Evolutionary conservation across 805 yeast genomes (phyloP).

Genomic region (Dipodascus albidus): DNA sequence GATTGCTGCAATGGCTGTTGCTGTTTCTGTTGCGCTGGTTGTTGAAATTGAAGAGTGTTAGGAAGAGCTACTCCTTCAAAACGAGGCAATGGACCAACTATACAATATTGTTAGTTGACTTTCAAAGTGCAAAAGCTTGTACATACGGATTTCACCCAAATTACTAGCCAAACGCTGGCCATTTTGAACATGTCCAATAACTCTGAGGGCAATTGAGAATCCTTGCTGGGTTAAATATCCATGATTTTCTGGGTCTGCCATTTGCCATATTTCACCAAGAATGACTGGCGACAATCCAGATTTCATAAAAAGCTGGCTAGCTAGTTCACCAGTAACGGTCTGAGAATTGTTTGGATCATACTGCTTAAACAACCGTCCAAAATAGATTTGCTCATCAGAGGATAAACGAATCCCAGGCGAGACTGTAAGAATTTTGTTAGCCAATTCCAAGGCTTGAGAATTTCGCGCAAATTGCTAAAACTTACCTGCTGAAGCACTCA

Average conservation of each 20-base stretch:
- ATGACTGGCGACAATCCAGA: slow-evolving; percentile 72
- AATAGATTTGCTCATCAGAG: slow-evolving; percentile 65
- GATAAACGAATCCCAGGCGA: slow-evolving; percentile 28
- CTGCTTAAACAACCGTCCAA: slow-evolving; percentile 63
- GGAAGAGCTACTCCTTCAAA: not conserved
- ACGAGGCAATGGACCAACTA: not conserved
- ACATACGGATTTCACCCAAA: slow-evolving; percentile 30
- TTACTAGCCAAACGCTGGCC: slow-evolving; percentile 49
- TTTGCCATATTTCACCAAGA: slow-evolving; percentile 87
- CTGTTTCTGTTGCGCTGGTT: not conserved
- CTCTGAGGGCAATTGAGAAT: slow-evolving; percentile 76
- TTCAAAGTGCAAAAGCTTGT: not conserved
- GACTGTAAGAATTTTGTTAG: not conserved
- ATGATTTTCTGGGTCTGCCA: slow-evolving; percentile 75
- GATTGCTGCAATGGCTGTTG: not conserved
- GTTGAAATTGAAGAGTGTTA: not conserved
- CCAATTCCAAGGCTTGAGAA: not conserved
- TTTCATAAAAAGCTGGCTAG: slow-evolving; percentile 72
- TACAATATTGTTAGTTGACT: not conserved
- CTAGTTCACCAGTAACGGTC: slow-evolving; percentile 76
- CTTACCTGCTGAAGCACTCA: not conserved
- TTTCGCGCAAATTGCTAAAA: not conserved
- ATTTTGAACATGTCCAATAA: slow-evolving; percentile 76
- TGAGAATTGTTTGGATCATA: slow-evolving; percentile 74
- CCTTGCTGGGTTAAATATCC: slow-evolving; percentile 77